A percentile compares a stretch with the other conserved stretches of the same genome.
Evolutionary conservation across 208 protist species (phyloP).

Genomic region (Acanthamoeba lenticulata): DNA sequence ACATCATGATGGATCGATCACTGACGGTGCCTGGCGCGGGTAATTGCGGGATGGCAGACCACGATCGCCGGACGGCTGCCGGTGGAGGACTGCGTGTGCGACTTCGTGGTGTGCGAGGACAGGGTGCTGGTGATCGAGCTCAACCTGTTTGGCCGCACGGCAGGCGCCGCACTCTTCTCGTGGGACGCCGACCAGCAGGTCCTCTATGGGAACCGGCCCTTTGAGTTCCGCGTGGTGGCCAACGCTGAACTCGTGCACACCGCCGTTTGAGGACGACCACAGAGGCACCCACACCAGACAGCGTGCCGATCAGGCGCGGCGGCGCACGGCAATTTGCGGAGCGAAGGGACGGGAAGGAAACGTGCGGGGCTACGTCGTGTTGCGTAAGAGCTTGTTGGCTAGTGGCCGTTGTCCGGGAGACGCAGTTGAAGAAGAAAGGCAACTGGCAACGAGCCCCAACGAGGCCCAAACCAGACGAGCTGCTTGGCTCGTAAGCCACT

Average conservation of each 20-base stretch:
- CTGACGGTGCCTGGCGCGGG: neutral
- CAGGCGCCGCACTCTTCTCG: constrained; percentile 21
- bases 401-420: too few relatives aligned
- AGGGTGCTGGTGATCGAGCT: constrained; percentile 32
- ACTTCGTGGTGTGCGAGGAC: constrained; percentile 27
- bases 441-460: too few relatives aligned
- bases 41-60: too few relatives aligned
- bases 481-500: too few relatives aligned
- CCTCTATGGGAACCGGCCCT: constrained; percentile 17
- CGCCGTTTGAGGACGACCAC: neutral
- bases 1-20: neutral
- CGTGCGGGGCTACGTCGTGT: too few relatives aligned
- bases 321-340: too few relatives aligned
- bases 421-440: too few relatives aligned
- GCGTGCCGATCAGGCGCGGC: too few relatives aligned
- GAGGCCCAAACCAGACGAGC: too few relatives aligned
- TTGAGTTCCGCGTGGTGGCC: constrained; percentile 24
- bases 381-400: too few relatives aligned
- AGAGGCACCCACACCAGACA: too few relatives aligned
- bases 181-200: constrained; percentile 32
- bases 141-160: constrained; percentile 34
- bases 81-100: constrained; percentile 29
- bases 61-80: neutral
- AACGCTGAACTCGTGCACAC: neutral
- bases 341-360: too few relatives aligned